phyloP scores from a whole-genome alignment of 371 early-diverging fungal genomes.

The Rhizopus sp. region DNA sequence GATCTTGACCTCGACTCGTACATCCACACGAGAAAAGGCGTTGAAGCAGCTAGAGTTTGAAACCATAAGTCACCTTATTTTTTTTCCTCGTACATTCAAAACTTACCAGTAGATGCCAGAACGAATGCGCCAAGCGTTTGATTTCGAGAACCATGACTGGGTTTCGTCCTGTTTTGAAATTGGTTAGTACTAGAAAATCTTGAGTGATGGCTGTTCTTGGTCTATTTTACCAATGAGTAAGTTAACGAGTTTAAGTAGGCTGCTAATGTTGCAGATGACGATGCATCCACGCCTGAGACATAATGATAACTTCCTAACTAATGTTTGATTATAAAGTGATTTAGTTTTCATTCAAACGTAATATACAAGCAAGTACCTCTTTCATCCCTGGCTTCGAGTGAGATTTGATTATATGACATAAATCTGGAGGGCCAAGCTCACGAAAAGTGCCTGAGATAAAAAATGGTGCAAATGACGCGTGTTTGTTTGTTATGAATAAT shows the following conservation, averaged over 20 bases:
- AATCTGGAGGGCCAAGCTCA: slow-evolving; percentile 95
- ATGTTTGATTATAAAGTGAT: not conserved
- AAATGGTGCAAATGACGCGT: not conserved
- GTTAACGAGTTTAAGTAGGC: slow-evolving; percentile 94
- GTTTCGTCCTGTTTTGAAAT: slow-evolving; percentile 55
- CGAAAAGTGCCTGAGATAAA: slow-evolving; percentile 72
- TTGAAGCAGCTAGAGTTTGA: slow-evolving; percentile 79
- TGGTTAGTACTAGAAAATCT: not conserved
- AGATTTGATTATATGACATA: slow-evolving; percentile 90
- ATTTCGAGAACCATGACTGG: slow-evolving; percentile 73
- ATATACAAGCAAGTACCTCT: slow-evolving; percentile 58
- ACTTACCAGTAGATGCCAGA: slow-evolving; percentile 72
- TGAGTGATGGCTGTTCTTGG: not conserved
- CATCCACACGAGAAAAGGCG: slow-evolving; percentile 93
- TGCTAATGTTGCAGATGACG: slow-evolving; percentile 92
- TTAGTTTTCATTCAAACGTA: not conserved
- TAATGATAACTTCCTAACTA: slow-evolving; percentile 78
- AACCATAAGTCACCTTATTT: not conserved
- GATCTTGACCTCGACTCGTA: slow-evolving; percentile 96
- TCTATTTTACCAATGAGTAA: slow-evolving; percentile 77
- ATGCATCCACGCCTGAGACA: slow-evolving; percentile 90
- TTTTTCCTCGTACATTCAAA: not conserved
- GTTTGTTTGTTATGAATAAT: not conserved
- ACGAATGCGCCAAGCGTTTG: slow-evolving; percentile 68
- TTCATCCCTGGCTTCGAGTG: slow-evolving; percentile 79